Percentiles rank a stretch among this genome's conserved stretches.
These are phyloP conservation scores for Pythium phragmiticola DNA, from an alignment of 352 stramenopile species.

Conservation along the genomic window DNA sequence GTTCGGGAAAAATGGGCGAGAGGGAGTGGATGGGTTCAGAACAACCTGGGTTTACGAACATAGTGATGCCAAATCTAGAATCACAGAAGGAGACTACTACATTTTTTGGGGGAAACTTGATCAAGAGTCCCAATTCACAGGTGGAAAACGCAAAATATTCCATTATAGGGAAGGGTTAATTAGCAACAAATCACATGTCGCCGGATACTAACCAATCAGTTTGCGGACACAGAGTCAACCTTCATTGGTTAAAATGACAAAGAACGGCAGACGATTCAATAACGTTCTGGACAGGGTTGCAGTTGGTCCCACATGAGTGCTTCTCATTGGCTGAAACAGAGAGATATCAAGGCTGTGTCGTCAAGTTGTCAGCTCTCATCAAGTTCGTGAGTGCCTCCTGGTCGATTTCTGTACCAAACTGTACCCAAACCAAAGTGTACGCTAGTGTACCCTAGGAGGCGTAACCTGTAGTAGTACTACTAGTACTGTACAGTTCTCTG, in stretches of 20 bases:
- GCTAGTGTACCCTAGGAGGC: too few relatives aligned
- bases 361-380: too few relatives aligned
- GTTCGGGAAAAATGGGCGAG: not conserved
- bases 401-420: too few relatives aligned
- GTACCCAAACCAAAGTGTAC: too few relatives aligned
- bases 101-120: not conserved
- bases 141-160: not conserved
- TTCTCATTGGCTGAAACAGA: too few relatives aligned
- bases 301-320: too few relatives aligned
- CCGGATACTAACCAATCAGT: conserved; percentile 21
- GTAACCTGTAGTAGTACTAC: too few relatives aligned
- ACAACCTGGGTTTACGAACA: conserved; percentile 13
- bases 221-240: not conserved
- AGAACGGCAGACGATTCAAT: not conserved
- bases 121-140: not conserved
- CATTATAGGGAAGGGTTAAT: not conserved
- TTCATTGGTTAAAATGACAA: conserved; percentile 1
- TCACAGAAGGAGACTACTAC: not conserved
- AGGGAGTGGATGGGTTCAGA: conserved; percentile 9
- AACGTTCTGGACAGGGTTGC: not conserved
- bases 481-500: too few relatives aligned
- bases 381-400: too few relatives aligned
- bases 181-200: conserved; percentile 2
- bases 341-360: too few relatives aligned
- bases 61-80: not conserved